Base-by-base conservation (phyloP, 1,139 yeast genomes). In the Eremothecium cymbalariae region DNA sequence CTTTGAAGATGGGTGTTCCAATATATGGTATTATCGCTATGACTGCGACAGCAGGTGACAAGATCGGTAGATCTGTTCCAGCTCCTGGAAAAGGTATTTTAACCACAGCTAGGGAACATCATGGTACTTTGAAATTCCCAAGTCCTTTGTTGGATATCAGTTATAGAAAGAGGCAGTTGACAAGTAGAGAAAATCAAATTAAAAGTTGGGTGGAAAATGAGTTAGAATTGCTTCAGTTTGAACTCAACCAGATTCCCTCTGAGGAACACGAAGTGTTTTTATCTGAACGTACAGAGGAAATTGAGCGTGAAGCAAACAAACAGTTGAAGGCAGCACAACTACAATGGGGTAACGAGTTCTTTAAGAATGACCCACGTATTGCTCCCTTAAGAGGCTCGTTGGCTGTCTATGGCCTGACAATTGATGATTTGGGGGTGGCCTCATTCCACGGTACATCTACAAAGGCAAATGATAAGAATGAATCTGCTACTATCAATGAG, bases 361-460 rank as follows among this genome's bases (percentile, higher is more conserved):
- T 74, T 75, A 76, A 74, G 67, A 70, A 74, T 47, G 96, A 90
- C 61, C 83, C 96, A 51, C 79, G 94, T 65, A 88, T 90, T 61
- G 83, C 99, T 47, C 97, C 98, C 53, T 67, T 90, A 50, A 82
- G 97, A 69, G 99, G 98, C 48, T 85, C 97, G 17, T 74, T 90
- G 63, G 97, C 97, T 42, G 74, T 94, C 29, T 90, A 77, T 67
- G 86, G 88, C 58, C 76, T 90, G 59, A 79, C 95, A 37, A 71
- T 93, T 57, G 99, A 90, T 62, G 99, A 90, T 58, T 69, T 90
- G 58, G 95, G 84, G 37, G 96, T 88, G 51, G 93, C 96, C 41
- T 88, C 97, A n/a, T 86, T 90, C 94, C 99, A 90, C 59, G 98
- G 98, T 68, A 90, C 98, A 29, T 88, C 97, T 22, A 90, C 98